Base-by-base conservation (phyloP, 257 asterid genomes). In the Jacaranda copaia region DNA sequence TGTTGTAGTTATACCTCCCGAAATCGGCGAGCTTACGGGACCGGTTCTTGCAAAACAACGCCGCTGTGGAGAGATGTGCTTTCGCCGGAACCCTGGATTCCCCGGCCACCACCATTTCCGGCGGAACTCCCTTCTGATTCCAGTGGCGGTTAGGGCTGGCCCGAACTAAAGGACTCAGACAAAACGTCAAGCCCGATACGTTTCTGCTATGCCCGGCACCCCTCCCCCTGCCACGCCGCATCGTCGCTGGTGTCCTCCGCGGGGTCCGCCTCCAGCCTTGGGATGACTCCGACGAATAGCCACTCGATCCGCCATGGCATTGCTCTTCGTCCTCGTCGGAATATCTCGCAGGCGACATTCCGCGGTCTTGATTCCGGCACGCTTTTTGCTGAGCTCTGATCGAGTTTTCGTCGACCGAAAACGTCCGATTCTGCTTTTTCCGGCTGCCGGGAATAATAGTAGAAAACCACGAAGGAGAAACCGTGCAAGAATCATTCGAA, bases 1-100 rank as follows among this genome's bases (percentile, higher is more conserved):
- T 73, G 55, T 85, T 79, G 74, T 77, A 76, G 70, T 82, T 85
- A 84, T 83, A 75, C 88, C 93, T 85, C 57, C 98, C 97, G 45
- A 92, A 88, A 70, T 94, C 97, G 13, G 96, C 97, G 43, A 94
- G 96, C 84, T 94, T 94, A 67, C 96, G 88, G 5, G 98, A 94
- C 77, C 98, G 69, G 77, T 87, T 90, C 87, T 90, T 94, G 85
- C 94, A 86, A 70, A 90, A 88, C 74, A 92, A 70, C 82, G 93
- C 36, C 81, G 94, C 84, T 18, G 72, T 16, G 6, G 88, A 58
- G 74, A 81, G 48, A n/a, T 77, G 80, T 5, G 89, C 76, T 79
- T 84, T 88, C 36, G 77, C 79, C 73, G 91, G 87, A 36, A 62
- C 82, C 78, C 94, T 86, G 3, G 85, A 20, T 65, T 84, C 87